Conservation (phyloP, 192 early-diverging fungal genomes). For the Chytriomyces sp. region DNA sequence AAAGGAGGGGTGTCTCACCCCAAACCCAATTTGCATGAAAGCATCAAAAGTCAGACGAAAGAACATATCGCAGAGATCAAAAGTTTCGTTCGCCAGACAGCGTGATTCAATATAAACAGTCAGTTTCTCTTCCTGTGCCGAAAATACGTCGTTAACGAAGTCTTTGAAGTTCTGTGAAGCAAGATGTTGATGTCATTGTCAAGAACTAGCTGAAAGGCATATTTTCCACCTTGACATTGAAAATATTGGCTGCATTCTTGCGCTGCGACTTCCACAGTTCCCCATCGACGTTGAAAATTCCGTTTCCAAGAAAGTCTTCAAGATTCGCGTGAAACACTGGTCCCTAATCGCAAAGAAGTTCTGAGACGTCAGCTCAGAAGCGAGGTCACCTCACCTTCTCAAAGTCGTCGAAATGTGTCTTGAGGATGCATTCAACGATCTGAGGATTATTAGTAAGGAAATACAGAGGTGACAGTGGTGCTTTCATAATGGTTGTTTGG, state of each 20-base stretch:
- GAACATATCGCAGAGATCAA: constrained; percentile 46
- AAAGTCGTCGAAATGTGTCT: constrained; percentile 43
- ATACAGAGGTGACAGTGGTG: neutral
- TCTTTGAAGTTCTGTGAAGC: constrained; percentile 37
- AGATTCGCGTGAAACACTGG: neutral
- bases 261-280: constrained; percentile 65
- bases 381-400: constrained; percentile 5
- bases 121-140: constrained; percentile 27
- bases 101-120: constrained; percentile 21
- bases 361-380: neutral
- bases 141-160: constrained; percentile 38
- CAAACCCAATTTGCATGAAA: constrained; percentile 44
- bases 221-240: constrained; percentile 37
- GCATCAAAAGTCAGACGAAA: constrained; percentile 44
- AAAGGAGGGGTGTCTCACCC: constrained; percentile 26
- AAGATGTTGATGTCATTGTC: neutral
- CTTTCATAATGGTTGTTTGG: constrained; percentile 2
- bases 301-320: constrained; percentile 51
- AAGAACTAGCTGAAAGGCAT: neutral
- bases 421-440: constrained; percentile 40
- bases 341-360: neutral
- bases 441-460: constrained; percentile 30
- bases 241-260: constrained; percentile 54
- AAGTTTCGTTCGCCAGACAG: neutral
- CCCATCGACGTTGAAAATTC: constrained; percentile 75